Percentiles rank a stretch among this genome's conserved stretches.
Conservation (phyloP, 768 basidiomycete species). For the Tephrocybe sp. region DNA sequence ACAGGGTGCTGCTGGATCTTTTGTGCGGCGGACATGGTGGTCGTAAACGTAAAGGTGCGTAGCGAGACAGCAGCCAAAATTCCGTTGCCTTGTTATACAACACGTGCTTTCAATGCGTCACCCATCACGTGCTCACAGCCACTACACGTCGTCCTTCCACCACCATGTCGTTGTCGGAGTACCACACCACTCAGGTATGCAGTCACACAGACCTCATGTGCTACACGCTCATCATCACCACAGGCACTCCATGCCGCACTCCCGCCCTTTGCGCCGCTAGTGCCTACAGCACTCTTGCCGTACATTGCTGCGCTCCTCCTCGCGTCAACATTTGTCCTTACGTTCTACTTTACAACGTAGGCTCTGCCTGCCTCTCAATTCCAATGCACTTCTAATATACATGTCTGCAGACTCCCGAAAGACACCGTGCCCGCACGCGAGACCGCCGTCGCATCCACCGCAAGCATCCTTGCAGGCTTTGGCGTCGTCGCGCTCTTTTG, state of each 20-base stretch:
- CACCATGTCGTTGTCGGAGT: constrained; percentile 46
- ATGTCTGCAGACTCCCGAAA: constrained; percentile 68
- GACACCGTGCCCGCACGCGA: constrained; percentile 63
- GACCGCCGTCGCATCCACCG: constrained; percentile 64
- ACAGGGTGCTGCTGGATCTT: constrained; percentile 88
- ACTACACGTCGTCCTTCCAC: constrained; percentile 22
- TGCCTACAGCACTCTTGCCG: constrained; percentile 70
- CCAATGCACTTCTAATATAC: constrained; percentile 9
- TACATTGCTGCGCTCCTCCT: constrained; percentile 76
- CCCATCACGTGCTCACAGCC: constrained; percentile 14
- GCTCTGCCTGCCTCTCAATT: constrained; percentile 24
- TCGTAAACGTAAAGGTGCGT: constrained; percentile 22
- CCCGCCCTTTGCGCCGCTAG: constrained; percentile 69
- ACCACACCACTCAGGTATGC: constrained; percentile 54
- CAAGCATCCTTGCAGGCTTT: constrained; percentile 81
- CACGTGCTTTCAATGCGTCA: constrained; percentile 21
- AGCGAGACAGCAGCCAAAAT: constrained; percentile 19
- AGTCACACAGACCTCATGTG: constrained; percentile 21
- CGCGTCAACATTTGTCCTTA: constrained; percentile 73
- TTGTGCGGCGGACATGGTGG: constrained; percentile 73
- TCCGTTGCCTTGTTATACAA: constrained; percentile 21
- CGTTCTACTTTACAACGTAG: constrained; percentile 90
- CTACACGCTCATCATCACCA: neutral
- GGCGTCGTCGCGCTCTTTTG: constrained; percentile 91
- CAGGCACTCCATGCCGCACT: constrained; percentile 64